Evolutionary conservation across 2,329 filamentous ascomycete species (phyloP).

Genomic region (Neospermospora avenae): DNA sequence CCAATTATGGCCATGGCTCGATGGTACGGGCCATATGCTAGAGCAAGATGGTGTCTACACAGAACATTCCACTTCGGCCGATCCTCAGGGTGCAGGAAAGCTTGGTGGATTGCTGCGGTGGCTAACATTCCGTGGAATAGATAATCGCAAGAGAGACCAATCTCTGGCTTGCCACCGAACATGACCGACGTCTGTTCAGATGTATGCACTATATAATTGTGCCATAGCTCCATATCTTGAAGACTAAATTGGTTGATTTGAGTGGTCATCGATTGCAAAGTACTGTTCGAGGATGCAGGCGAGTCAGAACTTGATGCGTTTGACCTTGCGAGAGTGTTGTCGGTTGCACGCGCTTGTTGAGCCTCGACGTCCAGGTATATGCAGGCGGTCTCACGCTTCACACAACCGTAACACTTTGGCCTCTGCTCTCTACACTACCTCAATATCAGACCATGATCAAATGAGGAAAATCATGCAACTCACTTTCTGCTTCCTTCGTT

Average conservation of each 20-base stretch:
- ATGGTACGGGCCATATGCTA: not conserved
- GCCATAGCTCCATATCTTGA: constrained; percentile 18
- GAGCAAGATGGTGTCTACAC: constrained; percentile 3
- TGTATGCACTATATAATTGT: constrained; percentile 14
- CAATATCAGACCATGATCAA: not conserved
- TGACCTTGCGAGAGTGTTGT: not conserved
- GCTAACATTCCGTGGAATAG: constrained; percentile 12
- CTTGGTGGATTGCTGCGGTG: constrained; percentile 5
- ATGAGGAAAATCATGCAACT: not conserved
- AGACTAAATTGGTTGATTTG: constrained; percentile 8
- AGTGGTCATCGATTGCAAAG: not conserved
- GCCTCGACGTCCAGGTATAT: not conserved
- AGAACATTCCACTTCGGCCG: not conserved
- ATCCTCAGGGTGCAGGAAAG: not conserved
- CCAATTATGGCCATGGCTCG: constrained; percentile 2
- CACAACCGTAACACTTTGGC: constrained; percentile 8
- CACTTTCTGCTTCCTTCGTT: constrained; percentile 61
- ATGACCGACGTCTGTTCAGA: not conserved
- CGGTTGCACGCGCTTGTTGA: not conserved
- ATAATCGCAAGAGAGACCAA: constrained; percentile 11
- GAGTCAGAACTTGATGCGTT: not conserved
- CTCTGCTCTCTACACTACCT: constrained; percentile 9
- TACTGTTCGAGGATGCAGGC: not conserved
- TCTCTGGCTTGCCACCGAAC: not conserved
- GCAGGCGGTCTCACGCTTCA: constrained; percentile 3